A percentile compares a stretch with the other conserved stretches of the same genome.
Evolutionary conservation across 805 yeast species (phyloP).

Genomic region (Hanseniaspora jakobsenii): DNA sequence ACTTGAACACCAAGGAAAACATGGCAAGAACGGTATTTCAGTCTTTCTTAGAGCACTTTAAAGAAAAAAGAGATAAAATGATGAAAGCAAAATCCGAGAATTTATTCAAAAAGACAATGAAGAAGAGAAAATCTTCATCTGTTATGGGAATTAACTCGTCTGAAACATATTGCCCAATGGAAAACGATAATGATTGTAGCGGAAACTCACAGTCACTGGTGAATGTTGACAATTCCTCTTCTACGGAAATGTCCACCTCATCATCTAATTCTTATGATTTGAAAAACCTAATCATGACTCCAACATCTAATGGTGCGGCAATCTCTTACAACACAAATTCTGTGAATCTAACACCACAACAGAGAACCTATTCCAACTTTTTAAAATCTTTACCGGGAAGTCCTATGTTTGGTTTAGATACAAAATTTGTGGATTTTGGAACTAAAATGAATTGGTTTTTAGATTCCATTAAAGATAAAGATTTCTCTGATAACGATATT

Average conservation of each 20-base stretch:
- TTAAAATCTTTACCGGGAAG: neutral
- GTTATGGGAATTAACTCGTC: neutral
- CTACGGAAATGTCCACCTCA: too few species aligned
- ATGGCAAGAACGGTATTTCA: conserved; percentile 8
- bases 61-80: neutral
- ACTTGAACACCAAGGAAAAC: conserved; percentile 6
- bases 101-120: neutral
- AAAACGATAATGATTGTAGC: neutral
- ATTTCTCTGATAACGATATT: neutral
- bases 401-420: conserved; percentile 11
- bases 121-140: neutral
- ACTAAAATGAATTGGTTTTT: conserved; percentile 13
- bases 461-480: neutral
- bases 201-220: too few species aligned
- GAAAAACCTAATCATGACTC: too few species aligned
- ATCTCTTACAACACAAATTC: too few species aligned
- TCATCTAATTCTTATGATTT: too few species aligned
- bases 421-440: conserved; percentile 11
- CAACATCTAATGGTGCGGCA: too few species aligned
- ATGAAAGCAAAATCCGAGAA: neutral
- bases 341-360: too few species aligned
- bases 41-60: conserved; percentile 2
- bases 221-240: too few species aligned
- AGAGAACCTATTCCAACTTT: neutral
- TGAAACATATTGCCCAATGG: neutral